A percentile compares a stretch with the other conserved stretches of the same genome.
These are phyloP conservation scores for Neurospora cerealis DNA, from an alignment of 495 filamentous ascomycete genomes.

Conservation along the genomic window DNA sequence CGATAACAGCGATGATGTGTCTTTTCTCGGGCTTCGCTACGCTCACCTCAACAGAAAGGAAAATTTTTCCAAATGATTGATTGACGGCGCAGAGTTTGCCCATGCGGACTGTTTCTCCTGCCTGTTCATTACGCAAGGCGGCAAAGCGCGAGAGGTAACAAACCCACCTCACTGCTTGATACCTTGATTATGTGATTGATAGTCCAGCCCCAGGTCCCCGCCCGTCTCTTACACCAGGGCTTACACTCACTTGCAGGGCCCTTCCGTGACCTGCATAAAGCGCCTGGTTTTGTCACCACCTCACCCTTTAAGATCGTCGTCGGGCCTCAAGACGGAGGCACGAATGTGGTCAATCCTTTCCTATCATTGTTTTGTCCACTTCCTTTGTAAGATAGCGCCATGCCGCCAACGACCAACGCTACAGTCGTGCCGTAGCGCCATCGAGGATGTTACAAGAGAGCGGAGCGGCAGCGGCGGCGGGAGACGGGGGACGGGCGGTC, in stretches of 20 bases:
- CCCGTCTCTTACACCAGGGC: not conserved
- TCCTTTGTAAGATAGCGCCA: not conserved
- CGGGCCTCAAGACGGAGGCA: not conserved
- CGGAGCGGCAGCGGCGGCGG: not conserved
- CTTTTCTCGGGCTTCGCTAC: not conserved
- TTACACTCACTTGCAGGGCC: not conserved
- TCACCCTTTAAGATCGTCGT: not conserved
- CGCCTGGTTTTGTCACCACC: not conserved
- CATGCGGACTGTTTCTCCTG: not conserved
- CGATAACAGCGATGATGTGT: not conserved
- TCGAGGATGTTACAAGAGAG: not conserved
- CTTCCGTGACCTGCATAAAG: not conserved
- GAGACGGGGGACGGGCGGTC: not conserved
- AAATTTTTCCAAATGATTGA: not conserved
- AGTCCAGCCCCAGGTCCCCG: not conserved
- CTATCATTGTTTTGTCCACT: not conserved
- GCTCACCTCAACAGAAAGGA: not conserved
- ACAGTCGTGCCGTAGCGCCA: not conserved
- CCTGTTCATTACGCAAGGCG: not conserved
- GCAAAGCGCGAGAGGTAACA: not conserved
- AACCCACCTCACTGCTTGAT: not conserved
- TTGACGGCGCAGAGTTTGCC: not conserved
- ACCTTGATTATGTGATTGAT: not conserved
- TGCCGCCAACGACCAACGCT: not conserved
- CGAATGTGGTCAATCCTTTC: not conserved